Evolutionary conservation across 139 green algal genomes (phyloP).

Genomic region (Chlamydomonas sphaeroides): DNA sequence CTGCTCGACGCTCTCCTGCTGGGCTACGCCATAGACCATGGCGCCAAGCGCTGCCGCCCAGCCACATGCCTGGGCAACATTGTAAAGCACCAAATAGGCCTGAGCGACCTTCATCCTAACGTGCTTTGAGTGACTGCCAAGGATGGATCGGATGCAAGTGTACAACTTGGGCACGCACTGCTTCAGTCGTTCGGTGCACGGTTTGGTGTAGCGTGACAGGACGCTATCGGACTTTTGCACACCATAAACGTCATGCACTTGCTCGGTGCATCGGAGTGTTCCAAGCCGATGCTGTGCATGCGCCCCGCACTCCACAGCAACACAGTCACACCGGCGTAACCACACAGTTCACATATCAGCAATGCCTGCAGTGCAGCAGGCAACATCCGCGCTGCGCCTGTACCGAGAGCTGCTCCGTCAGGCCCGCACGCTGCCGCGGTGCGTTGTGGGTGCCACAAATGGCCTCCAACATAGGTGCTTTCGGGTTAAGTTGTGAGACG

Average conservation of each 20-base stretch:
- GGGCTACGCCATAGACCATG: neutral
- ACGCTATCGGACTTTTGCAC: too few species aligned
- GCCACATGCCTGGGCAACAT: constrained; percentile 22
- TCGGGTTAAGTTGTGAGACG: too few species aligned
- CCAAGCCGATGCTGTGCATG: too few species aligned
- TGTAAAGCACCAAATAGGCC: constrained; percentile 37
- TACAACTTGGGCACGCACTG: too few species aligned
- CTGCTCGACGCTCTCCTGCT: neutral
- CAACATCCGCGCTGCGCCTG: neutral
- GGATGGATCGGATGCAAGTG: too few species aligned
- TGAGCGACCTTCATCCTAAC: neutral
- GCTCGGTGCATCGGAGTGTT: too few species aligned
- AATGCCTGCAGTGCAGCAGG: neutral
- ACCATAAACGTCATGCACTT: too few species aligned
- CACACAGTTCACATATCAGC: neutral
- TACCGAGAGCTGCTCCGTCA: constrained; percentile 6
- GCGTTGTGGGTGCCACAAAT: neutral
- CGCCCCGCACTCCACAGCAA: too few species aligned
- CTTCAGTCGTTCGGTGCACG: too few species aligned
- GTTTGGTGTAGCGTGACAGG: too few species aligned
- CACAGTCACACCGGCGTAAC: neutral
- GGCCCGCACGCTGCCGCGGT: neutral
- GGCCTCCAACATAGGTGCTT: too few species aligned
- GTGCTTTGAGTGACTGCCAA: too few species aligned
- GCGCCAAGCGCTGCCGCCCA: constrained; percentile 1